These are phyloP conservation scores for Ophiostoma montium DNA, from an alignment of 2,329 filamentous ascomycete species.

Conservation along the genomic window DNA sequence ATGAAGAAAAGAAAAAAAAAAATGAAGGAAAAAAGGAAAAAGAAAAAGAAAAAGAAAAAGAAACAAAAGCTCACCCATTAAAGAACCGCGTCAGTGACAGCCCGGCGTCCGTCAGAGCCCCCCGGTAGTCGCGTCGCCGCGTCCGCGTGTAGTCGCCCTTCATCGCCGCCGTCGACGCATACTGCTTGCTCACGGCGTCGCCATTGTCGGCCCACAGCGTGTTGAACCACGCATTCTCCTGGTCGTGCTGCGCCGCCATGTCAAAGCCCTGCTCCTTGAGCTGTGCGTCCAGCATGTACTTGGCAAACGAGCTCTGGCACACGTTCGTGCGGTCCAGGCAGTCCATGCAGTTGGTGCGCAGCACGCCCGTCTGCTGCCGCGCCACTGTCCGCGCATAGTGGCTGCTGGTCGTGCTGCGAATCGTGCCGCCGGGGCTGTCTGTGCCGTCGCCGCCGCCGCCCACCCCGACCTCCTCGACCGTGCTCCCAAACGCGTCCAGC, in stretches of 20 bases:
- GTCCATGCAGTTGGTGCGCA: constrained; percentile 98
- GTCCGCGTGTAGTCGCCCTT: constrained; percentile 96
- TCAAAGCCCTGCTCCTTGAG: constrained; percentile 62
- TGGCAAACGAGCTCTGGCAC: constrained; percentile 80
- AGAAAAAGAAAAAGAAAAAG: not conserved
- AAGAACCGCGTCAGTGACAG: constrained; percentile 69
- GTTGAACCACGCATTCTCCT: constrained; percentile 86
- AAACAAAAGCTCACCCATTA: constrained; percentile 39
- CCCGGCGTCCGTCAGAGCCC: constrained; percentile 80
- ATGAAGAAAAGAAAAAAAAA: not conserved
- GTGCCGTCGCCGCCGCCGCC: not conserved
- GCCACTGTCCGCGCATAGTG: constrained; percentile 19
- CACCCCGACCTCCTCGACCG: constrained; percentile 31
- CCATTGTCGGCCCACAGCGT: constrained; percentile 95
- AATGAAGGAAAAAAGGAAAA: not conserved
- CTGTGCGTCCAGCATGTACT: constrained; percentile 67
- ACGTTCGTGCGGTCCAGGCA: constrained; percentile 94
- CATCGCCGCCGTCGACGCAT: constrained; percentile 86
- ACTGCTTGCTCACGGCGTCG: constrained; percentile 88
- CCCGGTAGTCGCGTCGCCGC: constrained; percentile 76
- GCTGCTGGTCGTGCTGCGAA: not conserved
- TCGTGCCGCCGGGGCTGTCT: not conserved
- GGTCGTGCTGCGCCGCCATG: constrained; percentile 61
- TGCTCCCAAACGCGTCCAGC: constrained; percentile 61
- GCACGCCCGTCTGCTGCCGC: constrained; percentile 52